A percentile compares a stretch with the other conserved stretches of the same genome.
Conservation (phyloP, 2,329 filamentous ascomycete species). For the Xylariaceae sp. region DNA sequence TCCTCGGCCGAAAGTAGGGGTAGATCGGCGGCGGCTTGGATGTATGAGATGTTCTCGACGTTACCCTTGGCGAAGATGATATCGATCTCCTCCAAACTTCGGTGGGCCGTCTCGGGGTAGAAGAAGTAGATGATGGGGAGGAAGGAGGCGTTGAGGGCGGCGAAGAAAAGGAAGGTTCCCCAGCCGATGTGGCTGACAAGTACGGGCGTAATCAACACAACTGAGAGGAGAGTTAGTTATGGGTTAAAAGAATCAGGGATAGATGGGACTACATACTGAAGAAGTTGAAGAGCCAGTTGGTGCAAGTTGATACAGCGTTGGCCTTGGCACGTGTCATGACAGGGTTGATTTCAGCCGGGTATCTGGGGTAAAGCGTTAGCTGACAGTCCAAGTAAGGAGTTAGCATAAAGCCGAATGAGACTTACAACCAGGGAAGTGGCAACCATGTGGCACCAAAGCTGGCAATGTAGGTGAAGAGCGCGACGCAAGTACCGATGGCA, state of each 20-base stretch:
- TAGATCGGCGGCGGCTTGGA: constrained; percentile 52
- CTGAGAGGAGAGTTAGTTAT: constrained; percentile 12
- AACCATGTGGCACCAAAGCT: constrained; percentile 63
- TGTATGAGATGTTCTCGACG: constrained; percentile 55
- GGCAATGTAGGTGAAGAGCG: constrained; percentile 64
- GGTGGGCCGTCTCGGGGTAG: constrained; percentile 47
- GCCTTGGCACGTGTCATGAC: constrained; percentile 43
- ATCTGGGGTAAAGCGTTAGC: constrained; percentile 23
- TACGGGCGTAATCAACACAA: constrained; percentile 59
- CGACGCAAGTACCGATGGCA: constrained; percentile 63
- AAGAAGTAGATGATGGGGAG: constrained; percentile 42
- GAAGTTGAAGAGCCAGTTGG: constrained; percentile 38
- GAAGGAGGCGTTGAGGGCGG: constrained; percentile 34
- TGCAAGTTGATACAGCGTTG: constrained; percentile 54
- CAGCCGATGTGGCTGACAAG: constrained; percentile 55
- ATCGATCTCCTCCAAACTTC: constrained; percentile 53
- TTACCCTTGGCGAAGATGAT: constrained; percentile 56
- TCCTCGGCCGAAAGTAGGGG: constrained; percentile 48
- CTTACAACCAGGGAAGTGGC: constrained; percentile 53
- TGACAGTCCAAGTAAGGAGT: not conserved
- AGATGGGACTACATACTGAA: constrained; percentile 25
- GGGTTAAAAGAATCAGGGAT: not conserved
- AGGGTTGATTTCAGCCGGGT: constrained; percentile 50
- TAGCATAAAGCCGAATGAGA: not conserved
- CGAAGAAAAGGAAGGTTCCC: constrained; percentile 49